Evolutionary conservation across 1,284 basidiomycete species (phyloP).

Genomic region (Tranzscheliella williamsii): DNA sequence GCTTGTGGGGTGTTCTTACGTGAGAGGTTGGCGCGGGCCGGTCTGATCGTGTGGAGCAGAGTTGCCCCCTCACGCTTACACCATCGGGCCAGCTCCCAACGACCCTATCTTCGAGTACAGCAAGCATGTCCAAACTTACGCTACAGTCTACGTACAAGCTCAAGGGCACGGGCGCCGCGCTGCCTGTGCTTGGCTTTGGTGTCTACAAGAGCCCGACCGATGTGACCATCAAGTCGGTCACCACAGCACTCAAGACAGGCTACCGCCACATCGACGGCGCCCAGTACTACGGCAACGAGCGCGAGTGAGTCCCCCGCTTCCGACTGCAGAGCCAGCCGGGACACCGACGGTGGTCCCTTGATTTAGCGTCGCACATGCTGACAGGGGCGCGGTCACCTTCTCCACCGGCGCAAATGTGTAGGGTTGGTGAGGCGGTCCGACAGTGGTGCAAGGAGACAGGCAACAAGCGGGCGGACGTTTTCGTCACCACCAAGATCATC

Average conservation of each 20-base stretch:
- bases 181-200: slow-evolving; percentile 35
- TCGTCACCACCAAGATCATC: slow-evolving; percentile 42
- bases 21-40: no score
- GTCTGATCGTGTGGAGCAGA: no score
- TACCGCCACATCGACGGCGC: slow-evolving; percentile 38
- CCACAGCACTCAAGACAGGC: slow-evolving; percentile 23
- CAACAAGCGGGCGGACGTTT: slow-evolving; percentile 20
- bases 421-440: slow-evolving; percentile 28
- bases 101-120: background rate
- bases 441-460: slow-evolving; percentile 28
- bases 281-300: slow-evolving; percentile 38
- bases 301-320: slow-evolving; percentile 13
- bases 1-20: no score
- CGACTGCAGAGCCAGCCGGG: no score
- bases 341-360: no score
- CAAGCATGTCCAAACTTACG: slow-evolving; percentile 18
- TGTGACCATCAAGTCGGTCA: slow-evolving; percentile 23
- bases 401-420: no score
- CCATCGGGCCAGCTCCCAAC: no score
- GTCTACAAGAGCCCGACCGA: slow-evolving; percentile 32
- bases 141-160: slow-evolving; percentile 19
- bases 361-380: no score
- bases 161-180: slow-evolving; percentile 20
- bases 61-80: no score
- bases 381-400: no score